A percentile compares a stretch with the other conserved stretches of the same genome.
Evolutionary conservation across 2,329 filamentous ascomycete species (phyloP).

Genomic region (Stachybotrys chlorohalonatus): DNA sequence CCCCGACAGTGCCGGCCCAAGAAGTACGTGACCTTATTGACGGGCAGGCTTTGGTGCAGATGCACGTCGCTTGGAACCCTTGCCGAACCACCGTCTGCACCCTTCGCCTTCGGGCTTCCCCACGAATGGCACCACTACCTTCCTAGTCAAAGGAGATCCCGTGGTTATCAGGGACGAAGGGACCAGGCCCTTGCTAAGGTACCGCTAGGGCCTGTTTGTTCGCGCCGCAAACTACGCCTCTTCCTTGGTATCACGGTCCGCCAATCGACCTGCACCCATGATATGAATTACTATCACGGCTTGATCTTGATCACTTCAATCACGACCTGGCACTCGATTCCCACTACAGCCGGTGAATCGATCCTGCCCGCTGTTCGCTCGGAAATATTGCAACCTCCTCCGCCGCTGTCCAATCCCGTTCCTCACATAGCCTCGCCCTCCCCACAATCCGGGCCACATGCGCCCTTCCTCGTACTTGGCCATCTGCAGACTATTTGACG

Average conservation of each 20-base stretch:
- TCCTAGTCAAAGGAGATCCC: background rate
- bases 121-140: background rate
- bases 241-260: too few relatives aligned
- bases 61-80: background rate
- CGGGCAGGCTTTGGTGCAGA: background rate
- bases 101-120: background rate
- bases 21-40: too few relatives aligned
- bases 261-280: too few relatives aligned
- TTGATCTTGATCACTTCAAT: too few relatives aligned
- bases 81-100: background rate
- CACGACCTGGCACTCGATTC: too few relatives aligned
- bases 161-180: background rate
- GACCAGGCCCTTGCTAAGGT: background rate
- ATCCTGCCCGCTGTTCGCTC: background rate
- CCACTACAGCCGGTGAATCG: too few relatives aligned
- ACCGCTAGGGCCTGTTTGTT: background rate
- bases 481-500: background rate
- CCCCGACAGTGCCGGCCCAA: background rate
- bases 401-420: background rate
- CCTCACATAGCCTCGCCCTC: background rate
- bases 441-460: too few relatives aligned
- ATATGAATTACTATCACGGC: too few relatives aligned
- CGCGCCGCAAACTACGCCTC: too few relatives aligned
- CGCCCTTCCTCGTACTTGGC: background rate
- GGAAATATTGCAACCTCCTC: background rate